Base-by-base conservation (phyloP, 2,329 filamentous ascomycete genomes). In the Fusarium temperatum region DNA sequence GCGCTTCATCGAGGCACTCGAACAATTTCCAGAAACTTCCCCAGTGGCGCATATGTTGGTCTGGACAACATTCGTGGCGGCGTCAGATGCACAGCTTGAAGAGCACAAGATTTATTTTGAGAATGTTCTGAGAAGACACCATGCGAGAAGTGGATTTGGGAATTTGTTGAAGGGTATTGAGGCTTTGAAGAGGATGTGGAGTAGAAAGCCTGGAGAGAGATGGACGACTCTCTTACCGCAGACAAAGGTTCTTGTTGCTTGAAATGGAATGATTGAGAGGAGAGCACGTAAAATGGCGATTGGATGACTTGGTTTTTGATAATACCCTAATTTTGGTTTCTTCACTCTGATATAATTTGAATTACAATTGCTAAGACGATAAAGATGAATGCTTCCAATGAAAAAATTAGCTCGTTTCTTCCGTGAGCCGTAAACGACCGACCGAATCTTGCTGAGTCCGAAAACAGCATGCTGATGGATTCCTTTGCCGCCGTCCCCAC, bases 51-150 rank as follows among this genome's bases (percentile, higher is more conserved):
- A 78, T 7, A 79, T 80, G 30, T 53, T 80, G 5, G 56, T 80
- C 3, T 80, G 79, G 79, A 76, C 77, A 0, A 78, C 77, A 0
- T 80, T 80, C 28, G 72, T 80, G 0, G 79, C 78, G 0, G 79
- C 79, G 0, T 80, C 79, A 0, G 77, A 77, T 22, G 77, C 76
- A 0, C 64, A 75, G 3, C 58, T 78, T 7, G 72, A 76, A 1
- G 78, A 80, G 32, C 79, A 80, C 39, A 78, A 75, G 26, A 11
- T 20, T 0, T 80, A 75, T 32, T 80, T 80, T 4, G 72, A 77
- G 32, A 57, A 62, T 1, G 55, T 71, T 0, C 28, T 80, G 1
- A 41, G 58, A 11, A 18, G 56, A 1, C 78, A 77, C 7, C 73
- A 78, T 35, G 61, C 68, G 0, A n/a, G 77, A 3, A 79, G 69